Percentiles rank a stretch among this genome's conserved stretches.
phyloP scores from a whole-genome alignment of 345 rosid species.

The Microcos paniculata region DNA sequence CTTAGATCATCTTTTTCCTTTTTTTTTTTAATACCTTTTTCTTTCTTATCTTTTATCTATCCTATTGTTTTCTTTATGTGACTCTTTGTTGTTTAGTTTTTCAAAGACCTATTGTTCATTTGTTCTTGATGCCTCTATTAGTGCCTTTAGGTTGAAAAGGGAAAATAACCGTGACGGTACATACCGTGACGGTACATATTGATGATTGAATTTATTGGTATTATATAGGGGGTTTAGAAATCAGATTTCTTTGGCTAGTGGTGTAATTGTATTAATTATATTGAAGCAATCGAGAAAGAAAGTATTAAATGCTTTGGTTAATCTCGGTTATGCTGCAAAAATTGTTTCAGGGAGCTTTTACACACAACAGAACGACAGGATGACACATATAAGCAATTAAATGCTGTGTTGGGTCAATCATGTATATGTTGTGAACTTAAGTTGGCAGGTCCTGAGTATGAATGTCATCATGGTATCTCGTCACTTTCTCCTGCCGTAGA shows the following conservation, averaged over 20 bases:
- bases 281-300: not conserved
- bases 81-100: not conserved
- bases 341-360: slow-evolving; percentile 60
- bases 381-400: slow-evolving; percentile 56
- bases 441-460: slow-evolving; percentile 69
- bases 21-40: not conserved
- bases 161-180: too few relatives aligned
- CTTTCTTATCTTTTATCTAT: too few relatives aligned
- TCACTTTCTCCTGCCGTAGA: slow-evolving; percentile 55
- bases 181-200: not conserved
- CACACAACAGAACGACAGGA: slow-evolving; percentile 61
- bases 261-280: not conserved
- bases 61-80: not conserved
- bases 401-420: slow-evolving; percentile 63
- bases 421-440: slow-evolving; percentile 80
- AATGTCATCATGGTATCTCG: slow-evolving; percentile 46
- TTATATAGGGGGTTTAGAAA: not conserved
- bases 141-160: not conserved
- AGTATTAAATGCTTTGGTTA: not conserved
- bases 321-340: slow-evolving; percentile 4
- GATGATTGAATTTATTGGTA: slow-evolving; percentile 1
- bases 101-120: not conserved
- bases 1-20: not conserved
- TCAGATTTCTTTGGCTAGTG: not conserved
- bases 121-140: not conserved